phyloP scores from a whole-genome alignment of 2,329 filamentous ascomycete genomes.

The Aureobasidium namibiae region DNA sequence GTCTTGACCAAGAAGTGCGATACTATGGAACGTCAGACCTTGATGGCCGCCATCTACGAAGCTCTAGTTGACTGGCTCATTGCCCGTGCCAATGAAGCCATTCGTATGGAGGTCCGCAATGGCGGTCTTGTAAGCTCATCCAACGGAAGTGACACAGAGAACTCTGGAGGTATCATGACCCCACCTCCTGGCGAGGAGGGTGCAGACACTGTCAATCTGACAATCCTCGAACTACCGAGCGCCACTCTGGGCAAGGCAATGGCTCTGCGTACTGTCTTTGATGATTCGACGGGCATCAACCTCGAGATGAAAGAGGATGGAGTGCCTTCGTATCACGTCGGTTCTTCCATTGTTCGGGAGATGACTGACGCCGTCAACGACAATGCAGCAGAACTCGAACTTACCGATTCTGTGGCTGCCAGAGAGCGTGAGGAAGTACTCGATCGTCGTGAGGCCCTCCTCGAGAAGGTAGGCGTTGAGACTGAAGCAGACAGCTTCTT shows the following conservation, averaged over 20 bases:
- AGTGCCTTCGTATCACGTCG: slow-evolving; percentile 62
- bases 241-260: slow-evolving; percentile 76
- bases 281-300: slow-evolving; percentile 88
- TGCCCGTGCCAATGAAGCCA: slow-evolving; percentile 75
- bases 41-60: slow-evolving; percentile 86
- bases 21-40: slow-evolving; percentile 72
- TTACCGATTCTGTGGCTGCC: slow-evolving; percentile 57
- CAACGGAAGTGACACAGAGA: slow-evolving; percentile 46
- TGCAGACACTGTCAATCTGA: slow-evolving; percentile 80
- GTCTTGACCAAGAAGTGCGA: slow-evolving; percentile 69
- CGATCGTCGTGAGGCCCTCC: slow-evolving; percentile 71
- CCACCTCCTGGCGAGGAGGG: slow-evolving; percentile 62
- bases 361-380: slow-evolving; percentile 76
- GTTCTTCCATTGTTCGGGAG: slow-evolving; percentile 77
- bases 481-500: slow-evolving; percentile 76
- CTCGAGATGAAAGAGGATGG: slow-evolving; percentile 96
- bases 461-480: slow-evolving; percentile 81
- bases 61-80: slow-evolving; percentile 93
- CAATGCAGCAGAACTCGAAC: slow-evolving; percentile 70
- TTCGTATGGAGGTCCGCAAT: slow-evolving; percentile 63
- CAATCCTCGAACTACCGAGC: slow-evolving; percentile 76
- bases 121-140: slow-evolving; percentile 60
- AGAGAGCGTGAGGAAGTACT: slow-evolving; percentile 69
- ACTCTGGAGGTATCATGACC: slow-evolving; percentile 46
- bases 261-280: slow-evolving; percentile 84